Percentiles rank a stretch among this genome's conserved stretches.
These are phyloP conservation scores for Boletellus deceptivus DNA, from an alignment of 1,284 basidiomycete genomes.

Conservation along the genomic window DNA sequence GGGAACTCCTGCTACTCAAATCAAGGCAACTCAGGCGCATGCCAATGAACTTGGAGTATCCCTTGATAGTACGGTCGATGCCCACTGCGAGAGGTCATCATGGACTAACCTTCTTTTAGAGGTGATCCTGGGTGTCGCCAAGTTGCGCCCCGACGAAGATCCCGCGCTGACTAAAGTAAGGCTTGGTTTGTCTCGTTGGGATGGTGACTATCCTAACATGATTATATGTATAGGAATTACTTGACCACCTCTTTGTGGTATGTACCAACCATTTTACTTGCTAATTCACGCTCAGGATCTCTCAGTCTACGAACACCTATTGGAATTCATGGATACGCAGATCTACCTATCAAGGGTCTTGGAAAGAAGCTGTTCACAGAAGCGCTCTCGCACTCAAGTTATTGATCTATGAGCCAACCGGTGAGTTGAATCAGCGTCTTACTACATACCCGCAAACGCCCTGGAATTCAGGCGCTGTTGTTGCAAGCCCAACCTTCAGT, in stretches of 20 bases:
- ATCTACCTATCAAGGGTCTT: constrained; percentile 85
- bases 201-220: neutral
- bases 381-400: constrained; percentile 85
- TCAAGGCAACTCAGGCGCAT: constrained; percentile 35
- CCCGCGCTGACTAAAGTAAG: constrained; percentile 62
- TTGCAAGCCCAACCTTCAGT: constrained; percentile 92
- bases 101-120: constrained; percentile 30
- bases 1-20: constrained; percentile 9
- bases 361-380: constrained; percentile 89
- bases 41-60: constrained; percentile 49
- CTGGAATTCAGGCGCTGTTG: constrained; percentile 64
- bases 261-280: constrained; percentile 6
- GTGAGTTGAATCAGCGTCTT: constrained; percentile 33
- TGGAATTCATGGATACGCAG: constrained; percentile 85
- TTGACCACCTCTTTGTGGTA: constrained; percentile 55
- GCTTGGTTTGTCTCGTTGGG: neutral
- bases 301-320: constrained; percentile 73
- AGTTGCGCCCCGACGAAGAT: constrained; percentile 52
- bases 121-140: constrained; percentile 48
- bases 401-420: constrained; percentile 84
- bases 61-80: constrained; percentile 39
- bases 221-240: constrained; percentile 41
- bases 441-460: constrained; percentile 1
- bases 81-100: neutral
- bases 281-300: neutral